Conservation (phyloP, 148 eudicot genomes). For the Chenopodium album region DNA sequence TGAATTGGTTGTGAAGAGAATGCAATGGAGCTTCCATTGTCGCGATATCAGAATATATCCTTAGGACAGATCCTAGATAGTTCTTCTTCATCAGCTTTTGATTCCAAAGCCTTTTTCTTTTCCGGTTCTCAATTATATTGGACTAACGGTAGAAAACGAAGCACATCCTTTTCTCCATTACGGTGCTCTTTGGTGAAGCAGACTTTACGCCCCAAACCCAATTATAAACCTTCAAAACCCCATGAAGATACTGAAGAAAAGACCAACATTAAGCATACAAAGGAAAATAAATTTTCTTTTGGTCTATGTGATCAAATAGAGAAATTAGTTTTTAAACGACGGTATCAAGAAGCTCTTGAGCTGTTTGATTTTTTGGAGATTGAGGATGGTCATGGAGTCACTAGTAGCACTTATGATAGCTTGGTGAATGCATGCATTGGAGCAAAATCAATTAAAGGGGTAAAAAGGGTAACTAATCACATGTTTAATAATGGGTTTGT, state of each 20-base stretch:
- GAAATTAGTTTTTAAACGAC: slow-evolving; percentile 46
- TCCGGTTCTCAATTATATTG: slow-evolving; percentile 23
- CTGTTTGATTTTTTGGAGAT: slow-evolving; percentile 72
- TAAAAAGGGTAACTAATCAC: slow-evolving; percentile 53
- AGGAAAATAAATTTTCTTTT: slow-evolving; percentile 13
- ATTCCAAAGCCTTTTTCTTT: slow-evolving; percentile 25
- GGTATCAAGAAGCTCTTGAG: slow-evolving; percentile 67
- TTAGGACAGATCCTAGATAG: slow-evolving; percentile 35
- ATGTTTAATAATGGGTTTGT: slow-evolving; percentile 54
- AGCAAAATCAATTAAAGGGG: slow-evolving; percentile 69
- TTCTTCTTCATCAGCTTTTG: slow-evolving; percentile 27
- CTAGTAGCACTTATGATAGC: slow-evolving; percentile 56
- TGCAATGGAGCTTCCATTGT: slow-evolving; percentile 51
- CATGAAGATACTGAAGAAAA: slow-evolving; percentile 29
- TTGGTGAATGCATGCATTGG: slow-evolving; percentile 71
- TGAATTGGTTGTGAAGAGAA: not conserved
- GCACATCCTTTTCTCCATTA: slow-evolving; percentile 27
- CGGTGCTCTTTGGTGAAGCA: slow-evolving; percentile 43
- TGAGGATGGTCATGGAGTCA: slow-evolving; percentile 42
- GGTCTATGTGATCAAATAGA: slow-evolving; percentile 62
- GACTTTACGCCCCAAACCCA: slow-evolving; percentile 53
- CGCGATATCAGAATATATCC: slow-evolving; percentile 32
- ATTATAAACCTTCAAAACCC: slow-evolving; percentile 37
- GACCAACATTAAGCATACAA: slow-evolving; percentile 2
- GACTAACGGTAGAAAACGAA: slow-evolving; percentile 27